Evolutionary conservation across 305 asterid genomes (phyloP).

Genomic region (Striga hermonthica): DNA sequence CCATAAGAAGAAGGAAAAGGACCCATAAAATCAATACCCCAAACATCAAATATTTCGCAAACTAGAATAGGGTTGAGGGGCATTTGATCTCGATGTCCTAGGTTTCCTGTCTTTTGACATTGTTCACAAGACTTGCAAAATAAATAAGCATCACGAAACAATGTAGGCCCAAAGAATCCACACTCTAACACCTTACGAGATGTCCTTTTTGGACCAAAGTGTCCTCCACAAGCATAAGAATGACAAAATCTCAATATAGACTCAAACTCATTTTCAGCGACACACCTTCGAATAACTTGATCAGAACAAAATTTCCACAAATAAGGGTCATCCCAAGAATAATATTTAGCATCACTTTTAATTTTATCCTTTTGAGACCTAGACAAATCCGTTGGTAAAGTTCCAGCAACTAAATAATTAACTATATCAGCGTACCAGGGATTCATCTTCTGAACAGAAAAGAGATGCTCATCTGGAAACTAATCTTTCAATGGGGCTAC

Average conservation of each 20-base stretch:
- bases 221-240: not conserved
- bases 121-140: not conserved
- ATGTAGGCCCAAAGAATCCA: no score
- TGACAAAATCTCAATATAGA: not conserved
- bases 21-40: not conserved
- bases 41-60: no score
- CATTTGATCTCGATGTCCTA: not conserved
- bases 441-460: no score
- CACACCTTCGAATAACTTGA: not conserved
- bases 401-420: no score
- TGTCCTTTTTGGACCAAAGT: not conserved
- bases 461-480: not conserved
- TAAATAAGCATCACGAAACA: no score
- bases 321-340: no score
- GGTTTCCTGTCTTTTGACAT: not conserved
- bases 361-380: no score
- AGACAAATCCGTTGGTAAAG: no score
- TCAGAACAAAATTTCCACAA: not conserved
- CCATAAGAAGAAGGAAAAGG: not conserved
- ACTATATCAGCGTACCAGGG: no score
- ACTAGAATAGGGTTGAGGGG: no score
- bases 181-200: no score
- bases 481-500: not conserved
- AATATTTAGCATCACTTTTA: no score
- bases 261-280: not conserved